Evolutionary conservation across 1,284 basidiomycete genomes (phyloP).

Genomic region (Pyrrhoderma noxium): DNA sequence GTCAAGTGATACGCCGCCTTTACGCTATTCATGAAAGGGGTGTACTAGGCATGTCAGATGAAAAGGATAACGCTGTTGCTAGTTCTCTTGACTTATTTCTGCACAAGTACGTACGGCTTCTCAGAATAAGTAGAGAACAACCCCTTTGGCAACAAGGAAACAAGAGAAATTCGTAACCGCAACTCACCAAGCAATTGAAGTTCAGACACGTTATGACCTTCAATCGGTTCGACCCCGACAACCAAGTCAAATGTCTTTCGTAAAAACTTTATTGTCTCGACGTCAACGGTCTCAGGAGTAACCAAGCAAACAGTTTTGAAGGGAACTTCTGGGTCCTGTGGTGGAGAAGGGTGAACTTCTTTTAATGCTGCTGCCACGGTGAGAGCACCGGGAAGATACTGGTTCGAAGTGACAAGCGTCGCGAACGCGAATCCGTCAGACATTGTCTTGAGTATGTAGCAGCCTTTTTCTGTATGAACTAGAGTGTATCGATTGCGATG

Average conservation of each 20-base stretch:
- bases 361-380: slow-evolving; percentile 77
- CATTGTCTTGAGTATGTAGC: slow-evolving; percentile 31
- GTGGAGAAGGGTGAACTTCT: slow-evolving; percentile 61
- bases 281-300: slow-evolving; percentile 87
- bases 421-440: slow-evolving; percentile 73
- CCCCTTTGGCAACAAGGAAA: no score
- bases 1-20: no score
- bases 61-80: no score
- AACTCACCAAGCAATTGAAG: slow-evolving; percentile 78
- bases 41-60: no score
- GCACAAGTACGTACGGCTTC: no score
- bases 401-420: slow-evolving; percentile 84
- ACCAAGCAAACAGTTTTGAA: slow-evolving; percentile 91
- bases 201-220: slow-evolving; percentile 53
- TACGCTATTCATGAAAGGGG: no score
- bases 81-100: no score
- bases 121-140: no score
- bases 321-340: slow-evolving; percentile 47
- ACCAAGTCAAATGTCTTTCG: slow-evolving; percentile 80
- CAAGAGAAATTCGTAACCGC: no score
- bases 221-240: slow-evolving; percentile 85
- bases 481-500: no score
- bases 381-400: slow-evolving; percentile 90
- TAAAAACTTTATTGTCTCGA: slow-evolving; percentile 77
- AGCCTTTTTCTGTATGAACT: no score